Percentiles rank a stretch among this genome's conserved stretches.
phyloP scores from a whole-genome alignment of 768 basidiomycete genomes.

The Hemileccinum rubropunctum region DNA sequence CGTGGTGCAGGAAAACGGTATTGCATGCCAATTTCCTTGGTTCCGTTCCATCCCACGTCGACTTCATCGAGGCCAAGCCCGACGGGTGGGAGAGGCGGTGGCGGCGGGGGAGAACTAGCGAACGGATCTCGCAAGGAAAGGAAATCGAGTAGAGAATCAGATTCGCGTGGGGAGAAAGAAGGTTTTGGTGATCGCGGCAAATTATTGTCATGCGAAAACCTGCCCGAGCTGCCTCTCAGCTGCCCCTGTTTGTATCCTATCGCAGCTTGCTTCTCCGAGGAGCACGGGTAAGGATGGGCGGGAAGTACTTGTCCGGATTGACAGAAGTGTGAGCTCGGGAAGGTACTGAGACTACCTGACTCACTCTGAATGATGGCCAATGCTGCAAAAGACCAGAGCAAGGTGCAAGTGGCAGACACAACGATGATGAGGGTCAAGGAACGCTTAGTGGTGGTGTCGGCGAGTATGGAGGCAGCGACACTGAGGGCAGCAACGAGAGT shows the following conservation, averaged over 20 bases:
- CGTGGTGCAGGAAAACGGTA: slow-evolving; percentile 34
- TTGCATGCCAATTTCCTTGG: slow-evolving; percentile 24
- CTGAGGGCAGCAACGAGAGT: slow-evolving; percentile 23
- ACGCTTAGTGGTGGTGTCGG: not conserved
- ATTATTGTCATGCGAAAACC: slow-evolving; percentile 1
- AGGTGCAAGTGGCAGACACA: slow-evolving; percentile 16
- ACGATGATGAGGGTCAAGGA: slow-evolving; percentile 13
- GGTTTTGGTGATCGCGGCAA: slow-evolving; percentile 13
- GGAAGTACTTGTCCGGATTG: slow-evolving; percentile 21
- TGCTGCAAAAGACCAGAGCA: slow-evolving; percentile 24
- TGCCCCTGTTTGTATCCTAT: not conserved
- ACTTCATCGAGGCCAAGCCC: slow-evolving; percentile 28
- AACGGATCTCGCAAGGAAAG: slow-evolving; percentile 35
- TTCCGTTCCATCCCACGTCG: slow-evolving; percentile 26
- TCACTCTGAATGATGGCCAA: slow-evolving; percentile 24
- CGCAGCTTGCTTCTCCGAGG: slow-evolving; percentile 8
- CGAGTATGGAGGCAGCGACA: slow-evolving; percentile 12
- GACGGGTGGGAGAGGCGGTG: slow-evolving; percentile 28
- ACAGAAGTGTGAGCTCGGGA: slow-evolving; percentile 1
- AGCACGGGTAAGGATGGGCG: not conserved
- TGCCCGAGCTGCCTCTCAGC: not conserved
- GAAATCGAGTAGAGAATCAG: slow-evolving; percentile 31
- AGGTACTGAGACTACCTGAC: not conserved
- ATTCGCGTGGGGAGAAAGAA: slow-evolving; percentile 19
- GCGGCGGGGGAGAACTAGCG: slow-evolving; percentile 32